Evolutionary conservation across 495 filamentous ascomycete genomes (phyloP).

Genomic region (Aspergillus olivimuriae): DNA sequence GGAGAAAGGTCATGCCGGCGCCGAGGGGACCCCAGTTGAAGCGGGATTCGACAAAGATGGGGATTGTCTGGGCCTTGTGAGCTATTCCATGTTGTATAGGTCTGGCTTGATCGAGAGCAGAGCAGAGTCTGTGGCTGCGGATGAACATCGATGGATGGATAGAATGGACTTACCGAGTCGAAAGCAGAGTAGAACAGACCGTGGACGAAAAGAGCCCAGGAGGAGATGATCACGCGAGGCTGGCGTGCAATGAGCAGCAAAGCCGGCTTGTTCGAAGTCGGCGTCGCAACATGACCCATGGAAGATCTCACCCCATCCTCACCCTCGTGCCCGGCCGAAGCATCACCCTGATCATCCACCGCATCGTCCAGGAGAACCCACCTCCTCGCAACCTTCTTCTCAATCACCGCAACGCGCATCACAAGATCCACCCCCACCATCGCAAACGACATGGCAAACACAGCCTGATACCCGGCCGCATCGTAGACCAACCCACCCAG

Average conservation of each 20-base stretch:
- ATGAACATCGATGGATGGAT: no score
- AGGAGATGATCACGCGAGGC: constrained; percentile 27
- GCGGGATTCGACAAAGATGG: constrained; percentile 57
- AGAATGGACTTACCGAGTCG: constrained; percentile 30
- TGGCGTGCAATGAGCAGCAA: constrained; percentile 21
- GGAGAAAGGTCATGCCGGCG: constrained; percentile 67
- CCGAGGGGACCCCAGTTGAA: constrained; percentile 64
- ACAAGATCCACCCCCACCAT: constrained; percentile 54
- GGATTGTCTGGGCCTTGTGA: constrained; percentile 35
- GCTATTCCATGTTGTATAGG: neutral
- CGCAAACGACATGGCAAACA: constrained; percentile 52
- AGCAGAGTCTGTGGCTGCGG: no score
- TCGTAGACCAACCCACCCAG: constrained; percentile 58
- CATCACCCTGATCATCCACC: neutral
- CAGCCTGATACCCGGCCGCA: constrained; percentile 51
- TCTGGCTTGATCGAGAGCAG: neutral
- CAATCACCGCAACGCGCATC: constrained; percentile 57
- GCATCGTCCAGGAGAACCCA: no score
- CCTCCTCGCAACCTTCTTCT: constrained; percentile 45
- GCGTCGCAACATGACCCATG: neutral
- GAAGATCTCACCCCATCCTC: neutral
- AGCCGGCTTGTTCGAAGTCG: constrained; percentile 6
- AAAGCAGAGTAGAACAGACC: constrained; percentile 29
- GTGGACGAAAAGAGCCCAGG: constrained; percentile 24
- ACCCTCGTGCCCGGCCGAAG: neutral